Base-by-base conservation (phyloP, 169 alveolate species). In the Cryptosporidium andersoni region DNA sequence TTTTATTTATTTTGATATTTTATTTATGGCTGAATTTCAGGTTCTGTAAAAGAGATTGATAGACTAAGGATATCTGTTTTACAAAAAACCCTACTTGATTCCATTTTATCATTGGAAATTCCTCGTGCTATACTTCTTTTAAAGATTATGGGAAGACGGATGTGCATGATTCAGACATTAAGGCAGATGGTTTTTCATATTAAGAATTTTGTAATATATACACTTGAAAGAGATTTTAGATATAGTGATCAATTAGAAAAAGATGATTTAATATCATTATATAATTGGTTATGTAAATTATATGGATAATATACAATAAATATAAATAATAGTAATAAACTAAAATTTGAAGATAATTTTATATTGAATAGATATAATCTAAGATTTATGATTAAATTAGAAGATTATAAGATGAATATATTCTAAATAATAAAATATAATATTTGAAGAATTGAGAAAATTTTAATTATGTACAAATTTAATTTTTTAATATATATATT, bases 201-300 rank as follows among this genome's bases (percentile, higher is more conserved):
- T 8, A 74, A 74, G 48, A 74, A 45, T 51, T 74, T 74, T 16
- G 43, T 74, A 40, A 66, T 58, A 25, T 74, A 45, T 40, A 40
- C 45, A 25, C 36, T 40, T 40, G 55, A 53, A 16, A 64, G 36
- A 25, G 60, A 47, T 9, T 36, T 43, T 47, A 16, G 36, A 42
- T 55, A 55, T 45, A 34, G 36, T 16, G 36, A 37, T 25, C 25
- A 25, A 0, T 25, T 25, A 36, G 62, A 42, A 47, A 53, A 58
- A 11, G 56, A 58, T 58, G 85, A 74, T 58, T 16, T 74, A 42
- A 43, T 60, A n/a, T 58, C 56, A 47, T n/a, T 74, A 14, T 49
- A 62, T 43, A 58, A 60, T 47, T 74, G 85, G 85, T 68, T 74
- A 45, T 58, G 60, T n/a, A 58, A 74, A 16, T 34, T 51, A 55